Base-by-base conservation (phyloP, 345 rosid species). In the Zanthoxylum bungeanum region DNA sequence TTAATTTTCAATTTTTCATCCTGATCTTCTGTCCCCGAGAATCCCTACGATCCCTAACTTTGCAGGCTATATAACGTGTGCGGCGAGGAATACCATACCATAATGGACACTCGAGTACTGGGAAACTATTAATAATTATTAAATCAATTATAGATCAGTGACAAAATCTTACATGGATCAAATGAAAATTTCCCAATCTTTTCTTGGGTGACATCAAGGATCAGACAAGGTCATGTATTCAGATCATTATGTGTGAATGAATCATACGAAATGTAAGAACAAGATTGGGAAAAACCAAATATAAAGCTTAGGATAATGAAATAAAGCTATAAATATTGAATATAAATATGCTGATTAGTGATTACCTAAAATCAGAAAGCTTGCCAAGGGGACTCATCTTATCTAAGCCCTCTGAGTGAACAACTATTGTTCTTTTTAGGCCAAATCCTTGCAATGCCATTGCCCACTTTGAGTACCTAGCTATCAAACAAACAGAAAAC, bases 331-430 rank as follows among this genome's bases (percentile, higher is more conserved):
- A n/a, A n/a, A n/a, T n/a, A n/a, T n/a, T n/a, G n/a, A 50, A n/a
- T 49, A 34, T n/a, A 14, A 14, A 25, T 7, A 14, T 28, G 31
- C 30, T 53, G 51, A 44, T 42, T n/a, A n/a, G n/a, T n/a, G n/a
- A n/a, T n/a, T 11, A 69, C 50, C 53, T 5, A 60, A 65, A 19
- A n/a, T 25, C 37, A 73, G 37, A 24, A 61, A 71, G 63, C 82
- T 75, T 80, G 88, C 99, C 96, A 0, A 91, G 86, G 30, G 99
- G 97, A 79, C 97, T 96, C 80, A 96, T 96, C 84, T 96, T 98
- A 74, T 93, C 99, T 61, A 96, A 78, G 68, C 99, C 99, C 76
- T 83, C 92, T n/a, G 97, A 96, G 79, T 93, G 99, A 70, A 91
- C 98, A 73, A 96, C 97, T 36, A 96, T 76, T 6, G 97, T 93